These are phyloP conservation scores for Mycena venus DNA, from an alignment of 768 basidiomycete species.

Conservation along the genomic window DNA sequence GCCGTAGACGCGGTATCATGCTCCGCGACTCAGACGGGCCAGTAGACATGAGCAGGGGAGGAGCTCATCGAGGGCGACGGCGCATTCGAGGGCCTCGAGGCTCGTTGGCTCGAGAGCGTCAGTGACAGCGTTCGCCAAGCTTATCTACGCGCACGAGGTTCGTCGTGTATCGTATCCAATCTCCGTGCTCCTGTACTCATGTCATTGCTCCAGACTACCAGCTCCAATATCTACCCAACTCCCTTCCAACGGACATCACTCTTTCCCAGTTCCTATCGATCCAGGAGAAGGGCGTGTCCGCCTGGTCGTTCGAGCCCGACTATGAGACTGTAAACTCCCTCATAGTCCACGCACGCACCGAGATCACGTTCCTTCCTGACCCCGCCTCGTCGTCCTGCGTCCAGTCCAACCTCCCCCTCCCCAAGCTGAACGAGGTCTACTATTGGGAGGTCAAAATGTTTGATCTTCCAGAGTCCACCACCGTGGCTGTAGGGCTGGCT, in stretches of 20 bases:
- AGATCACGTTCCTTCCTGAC: slow-evolving; percentile 98
- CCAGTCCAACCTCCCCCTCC: slow-evolving; percentile 95
- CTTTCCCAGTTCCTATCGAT: slow-evolving; percentile 98
- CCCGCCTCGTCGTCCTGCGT: slow-evolving; percentile 95
- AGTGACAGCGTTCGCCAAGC: slow-evolving; percentile 73
- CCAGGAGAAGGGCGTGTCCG: slow-evolving; percentile 99
- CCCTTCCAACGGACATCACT: slow-evolving; percentile 97
- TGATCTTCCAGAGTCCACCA: slow-evolving; percentile 90
- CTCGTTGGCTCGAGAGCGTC: slow-evolving; percentile 92
- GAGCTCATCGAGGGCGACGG: slow-evolving; percentile 93
- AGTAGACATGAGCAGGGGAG: slow-evolving; percentile 91
- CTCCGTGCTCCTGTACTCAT: slow-evolving; percentile 19
- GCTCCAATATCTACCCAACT: slow-evolving; percentile 92
- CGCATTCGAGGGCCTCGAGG: slow-evolving; percentile 92
- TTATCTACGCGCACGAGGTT: slow-evolving; percentile 92
- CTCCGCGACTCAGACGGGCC: slow-evolving; percentile 92
- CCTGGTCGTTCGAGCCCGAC: slow-evolving; percentile 99
- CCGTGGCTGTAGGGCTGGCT: slow-evolving; percentile 92
- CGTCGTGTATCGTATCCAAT: slow-evolving; percentile 36
- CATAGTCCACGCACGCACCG: slow-evolving; percentile 94
- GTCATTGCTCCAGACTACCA: slow-evolving; percentile 72
- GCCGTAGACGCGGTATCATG: slow-evolving; percentile 81
- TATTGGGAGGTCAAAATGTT: slow-evolving; percentile 99
- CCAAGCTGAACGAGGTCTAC: slow-evolving; percentile 98
- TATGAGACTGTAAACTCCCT: slow-evolving; percentile 95